A percentile compares a stretch with the other conserved stretches of the same genome.
phyloP scores from a whole-genome alignment of 2,329 filamentous ascomycete genomes.

The Ophiostoma pallidulum region DNA sequence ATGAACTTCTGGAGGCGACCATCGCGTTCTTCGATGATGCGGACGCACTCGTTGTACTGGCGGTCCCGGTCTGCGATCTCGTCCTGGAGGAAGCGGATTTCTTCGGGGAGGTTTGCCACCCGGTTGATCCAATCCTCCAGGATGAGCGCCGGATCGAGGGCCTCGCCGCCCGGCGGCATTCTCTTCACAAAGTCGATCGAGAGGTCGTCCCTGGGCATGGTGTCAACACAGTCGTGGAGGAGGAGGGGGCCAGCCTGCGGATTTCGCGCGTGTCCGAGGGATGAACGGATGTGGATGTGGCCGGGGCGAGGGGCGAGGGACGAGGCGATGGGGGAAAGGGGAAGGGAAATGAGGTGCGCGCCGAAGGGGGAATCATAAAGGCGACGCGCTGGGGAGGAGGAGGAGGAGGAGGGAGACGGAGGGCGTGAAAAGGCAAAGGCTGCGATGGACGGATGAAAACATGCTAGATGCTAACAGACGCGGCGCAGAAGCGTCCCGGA shows the following conservation, averaged over 20 bases:
- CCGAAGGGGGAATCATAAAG: neutral
- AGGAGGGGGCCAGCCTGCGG: too few relatives aligned
- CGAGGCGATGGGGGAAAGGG: neutral
- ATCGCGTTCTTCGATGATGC: conserved; percentile 63
- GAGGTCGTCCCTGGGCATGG: conserved; percentile 64
- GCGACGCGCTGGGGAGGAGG: too few relatives aligned
- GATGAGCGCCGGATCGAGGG: conserved; percentile 56
- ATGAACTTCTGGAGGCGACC: conserved; percentile 72
- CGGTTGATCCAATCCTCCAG: conserved; percentile 69
- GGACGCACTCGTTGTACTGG: conserved; percentile 57
- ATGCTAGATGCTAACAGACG: neutral
- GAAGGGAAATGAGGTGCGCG: neutral
- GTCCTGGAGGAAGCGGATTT: conserved; percentile 74
- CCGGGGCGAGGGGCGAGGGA: too few relatives aligned
- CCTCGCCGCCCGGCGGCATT: conserved; percentile 51
- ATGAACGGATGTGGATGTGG: too few relatives aligned
- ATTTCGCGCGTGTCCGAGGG: too few relatives aligned
- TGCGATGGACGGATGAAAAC: neutral
- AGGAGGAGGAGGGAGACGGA: too few relatives aligned
- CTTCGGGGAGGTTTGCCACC: conserved; percentile 70
- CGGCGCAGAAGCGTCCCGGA: too few relatives aligned
- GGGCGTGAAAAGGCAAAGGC: neutral
- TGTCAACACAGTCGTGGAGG: too few relatives aligned
- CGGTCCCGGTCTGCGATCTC: conserved; percentile 75
- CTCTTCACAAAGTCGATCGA: conserved; percentile 60